phyloP scores from a whole-genome alignment of 2,329 filamentous ascomycete species.

The Cladophialophora bantiana region DNA sequence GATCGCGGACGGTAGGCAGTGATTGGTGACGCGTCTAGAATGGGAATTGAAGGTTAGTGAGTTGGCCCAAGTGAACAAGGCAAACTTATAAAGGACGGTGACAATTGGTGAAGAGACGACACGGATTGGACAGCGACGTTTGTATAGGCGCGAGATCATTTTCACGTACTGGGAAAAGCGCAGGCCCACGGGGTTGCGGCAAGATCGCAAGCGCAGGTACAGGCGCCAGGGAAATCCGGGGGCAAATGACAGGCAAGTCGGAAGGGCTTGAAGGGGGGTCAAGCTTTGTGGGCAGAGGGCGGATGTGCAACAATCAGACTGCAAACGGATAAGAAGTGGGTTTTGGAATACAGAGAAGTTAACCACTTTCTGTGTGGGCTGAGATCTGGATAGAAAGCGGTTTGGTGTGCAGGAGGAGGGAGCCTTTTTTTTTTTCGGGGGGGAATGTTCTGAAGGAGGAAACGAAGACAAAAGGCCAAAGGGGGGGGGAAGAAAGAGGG shows the following conservation, averaged over 20 bases:
- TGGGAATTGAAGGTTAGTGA: conserved; percentile 23
- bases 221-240: conserved; percentile 31
- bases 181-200: conserved; percentile 21
- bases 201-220: conserved; percentile 31
- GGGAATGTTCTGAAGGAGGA: conserved; percentile 20
- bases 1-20: neutral
- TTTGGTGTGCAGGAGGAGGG: conserved; percentile 31
- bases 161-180: conserved; percentile 7
- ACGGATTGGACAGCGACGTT: conserved; percentile 5
- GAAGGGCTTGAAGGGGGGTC: conserved; percentile 20
- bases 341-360: conserved; percentile 36
- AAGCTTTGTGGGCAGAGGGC: conserved; percentile 36
- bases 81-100: conserved; percentile 1
- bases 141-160: neutral
- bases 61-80: conserved; percentile 13
- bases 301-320: conserved; percentile 38
- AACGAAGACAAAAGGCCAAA: conserved; percentile 17
- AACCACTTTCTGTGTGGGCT: conserved; percentile 38
- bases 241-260: conserved; percentile 29
- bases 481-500: conserved; percentile 15
- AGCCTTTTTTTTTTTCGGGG: neutral
- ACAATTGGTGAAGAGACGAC: conserved; percentile 7
- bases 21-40: conserved; percentile 14
- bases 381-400: conserved; percentile 34
- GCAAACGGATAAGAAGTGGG: conserved; percentile 38